These are phyloP conservation scores for Phaeomoniella chlamydospora DNA, from an alignment of 2,329 filamentous ascomycete genomes.

Conservation along the genomic window DNA sequence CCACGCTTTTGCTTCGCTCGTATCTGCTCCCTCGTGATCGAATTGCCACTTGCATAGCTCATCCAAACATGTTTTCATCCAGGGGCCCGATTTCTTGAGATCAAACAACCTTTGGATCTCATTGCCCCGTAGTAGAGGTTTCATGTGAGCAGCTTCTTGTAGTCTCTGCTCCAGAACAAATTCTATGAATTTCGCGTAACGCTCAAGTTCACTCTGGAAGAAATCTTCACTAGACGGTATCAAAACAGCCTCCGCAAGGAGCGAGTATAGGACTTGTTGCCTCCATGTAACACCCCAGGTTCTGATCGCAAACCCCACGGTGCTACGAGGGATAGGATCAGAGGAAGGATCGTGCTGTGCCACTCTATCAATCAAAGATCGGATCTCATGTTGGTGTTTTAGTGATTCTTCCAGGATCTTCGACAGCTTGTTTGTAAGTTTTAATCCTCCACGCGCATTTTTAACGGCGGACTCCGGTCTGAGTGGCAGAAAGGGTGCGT, in stretches of 20 bases:
- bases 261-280: constrained; percentile 9
- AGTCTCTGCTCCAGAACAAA: constrained; percentile 37
- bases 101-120: constrained; percentile 53
- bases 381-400: constrained; percentile 7
- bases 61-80: constrained; percentile 69
- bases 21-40: constrained; percentile 21
- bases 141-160: constrained; percentile 33
- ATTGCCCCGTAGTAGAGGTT: constrained; percentile 59
- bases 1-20: not conserved
- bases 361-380: constrained; percentile 4
- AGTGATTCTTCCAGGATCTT: constrained; percentile 12
- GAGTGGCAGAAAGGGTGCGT: constrained; percentile 8
- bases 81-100: constrained; percentile 58
- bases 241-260: constrained; percentile 5
- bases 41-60: constrained; percentile 81
- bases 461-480: constrained; percentile 5
- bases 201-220: constrained; percentile 7
- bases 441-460: constrained; percentile 13
- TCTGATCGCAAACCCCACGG: constrained; percentile 11
- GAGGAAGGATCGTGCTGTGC: not conserved
- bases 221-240: constrained; percentile 1
- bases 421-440: constrained; percentile 12
- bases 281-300: constrained; percentile 10
- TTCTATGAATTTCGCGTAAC: constrained; percentile 38
- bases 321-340: constrained; percentile 8